Base-by-base conservation (phyloP, 148 eudicot genomes). In the Linanthus parryae region DNA sequence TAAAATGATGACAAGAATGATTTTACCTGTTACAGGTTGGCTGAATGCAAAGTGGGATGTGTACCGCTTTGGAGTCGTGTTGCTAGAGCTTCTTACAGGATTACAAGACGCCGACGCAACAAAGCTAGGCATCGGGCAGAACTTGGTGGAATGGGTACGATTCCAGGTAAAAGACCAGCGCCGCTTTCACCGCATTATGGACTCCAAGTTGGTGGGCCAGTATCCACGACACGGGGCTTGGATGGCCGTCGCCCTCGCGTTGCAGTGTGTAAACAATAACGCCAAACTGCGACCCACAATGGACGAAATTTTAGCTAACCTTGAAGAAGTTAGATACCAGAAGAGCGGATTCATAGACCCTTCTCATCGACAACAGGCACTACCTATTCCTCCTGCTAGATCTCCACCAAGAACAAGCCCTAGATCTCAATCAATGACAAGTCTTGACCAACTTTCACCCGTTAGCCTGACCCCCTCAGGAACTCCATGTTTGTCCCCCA, bases 21-120 rank as follows among this genome's bases (percentile, higher is more conserved):
- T n/a, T n/a, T n/a, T n/a, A n/a, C n/a, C n/a, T n/a, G 52, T 56
- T 44, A 33, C 63, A 76, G 82, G 82, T 45, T 59, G 66, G 54
- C 56, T 77, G 41, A 69, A 67, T 6, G 35, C 67, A 17, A 73
- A 59, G 40, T 73, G 78, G 45, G 82, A 77, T 22, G 73, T 77
- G 17, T 77, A 73, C 48, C 66, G 82, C 41, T 77, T 73, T 17
- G 82, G 82, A 21, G 66, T 73, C 1, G 78, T 77, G 38, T 41
- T 77, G 37, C 55, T 77, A 21, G 82, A 77, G 56, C 58, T 77
- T 0, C 60, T 77, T 14, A 69, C 78, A 13, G 82, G 78, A 23
- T 75, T 75, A 5, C 67, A 57, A 12, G 72, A 61, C 2, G 43
- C 66, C 3, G 78, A 77, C 33, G 51, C 48, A 33, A 52, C 23